Evolutionary conservation across 345 rosid species (phyloP).

Genomic region (Raphanus raphanistrum): DNA sequence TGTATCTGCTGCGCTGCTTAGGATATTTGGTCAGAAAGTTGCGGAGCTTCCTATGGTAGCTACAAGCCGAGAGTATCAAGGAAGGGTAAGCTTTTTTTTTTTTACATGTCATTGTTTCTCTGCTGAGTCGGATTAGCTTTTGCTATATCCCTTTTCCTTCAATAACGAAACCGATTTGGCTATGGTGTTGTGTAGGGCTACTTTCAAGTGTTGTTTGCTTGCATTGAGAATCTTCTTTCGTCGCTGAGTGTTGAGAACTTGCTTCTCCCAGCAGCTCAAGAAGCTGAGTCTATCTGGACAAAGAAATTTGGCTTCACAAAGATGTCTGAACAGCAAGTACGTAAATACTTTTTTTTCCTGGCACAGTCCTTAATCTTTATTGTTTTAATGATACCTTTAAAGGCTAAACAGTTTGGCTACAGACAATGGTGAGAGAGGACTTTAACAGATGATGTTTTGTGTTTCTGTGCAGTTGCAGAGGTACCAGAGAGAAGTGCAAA

Average conservation of each 20-base stretch:
- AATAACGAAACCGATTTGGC: neutral
- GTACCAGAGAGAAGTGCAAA: slow-evolving; percentile 63
- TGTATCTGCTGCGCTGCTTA: slow-evolving; percentile 86
- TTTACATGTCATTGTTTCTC: neutral
- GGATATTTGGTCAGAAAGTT: slow-evolving; percentile 76
- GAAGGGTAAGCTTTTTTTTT: slow-evolving; percentile 54
- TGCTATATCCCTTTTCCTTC: neutral
- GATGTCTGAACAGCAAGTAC: slow-evolving; percentile 64
- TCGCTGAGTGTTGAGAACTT: slow-evolving; percentile 67
- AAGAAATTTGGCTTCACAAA: slow-evolving; percentile 71
- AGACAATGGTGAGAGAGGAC: neutral
- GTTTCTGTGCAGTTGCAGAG: slow-evolving; percentile 48
- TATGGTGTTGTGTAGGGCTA: slow-evolving; percentile 57
- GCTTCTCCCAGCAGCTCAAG: slow-evolving; percentile 92
- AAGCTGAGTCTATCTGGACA: slow-evolving; percentile 89
- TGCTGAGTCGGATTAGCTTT: slow-evolving; percentile 9
- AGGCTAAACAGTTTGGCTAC: neutral
- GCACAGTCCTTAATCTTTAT: neutral
- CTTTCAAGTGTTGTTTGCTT: slow-evolving; percentile 75
- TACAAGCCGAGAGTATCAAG: slow-evolving; percentile 75
- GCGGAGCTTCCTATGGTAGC: slow-evolving; percentile 97
- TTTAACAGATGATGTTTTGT: slow-evolving; percentile 2
- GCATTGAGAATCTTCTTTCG: slow-evolving; percentile 66
- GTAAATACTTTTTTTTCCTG: slow-evolving; percentile 24
- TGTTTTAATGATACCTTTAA: neutral